phyloP scores from a whole-genome alignment of 805 yeast genomes.

The Ogataea pini region DNA sequence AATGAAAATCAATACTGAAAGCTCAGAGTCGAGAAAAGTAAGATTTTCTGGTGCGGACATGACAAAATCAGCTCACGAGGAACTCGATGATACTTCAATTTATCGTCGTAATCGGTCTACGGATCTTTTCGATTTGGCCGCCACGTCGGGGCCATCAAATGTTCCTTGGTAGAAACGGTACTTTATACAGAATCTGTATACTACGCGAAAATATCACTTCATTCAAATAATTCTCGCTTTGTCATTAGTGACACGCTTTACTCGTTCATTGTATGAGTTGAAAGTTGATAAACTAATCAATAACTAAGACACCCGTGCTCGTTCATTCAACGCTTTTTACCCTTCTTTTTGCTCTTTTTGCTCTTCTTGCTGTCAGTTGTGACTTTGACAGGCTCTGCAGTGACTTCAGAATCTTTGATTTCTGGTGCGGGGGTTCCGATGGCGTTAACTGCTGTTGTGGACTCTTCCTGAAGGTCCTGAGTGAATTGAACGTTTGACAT shows the following conservation, averaged over 20 bases:
- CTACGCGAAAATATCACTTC: neutral
- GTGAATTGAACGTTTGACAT: constrained; percentile 25
- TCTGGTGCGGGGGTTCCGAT: constrained; percentile 10
- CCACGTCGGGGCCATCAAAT: constrained; percentile 5
- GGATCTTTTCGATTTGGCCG: constrained; percentile 7
- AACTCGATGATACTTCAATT: constrained; percentile 13
- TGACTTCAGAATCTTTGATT: neutral
- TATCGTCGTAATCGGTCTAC: constrained; percentile 15
- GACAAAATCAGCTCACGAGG: neutral
- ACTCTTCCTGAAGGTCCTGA: constrained; percentile 17
- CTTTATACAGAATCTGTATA: constrained; percentile 7
- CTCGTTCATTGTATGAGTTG: too few relatives aligned
- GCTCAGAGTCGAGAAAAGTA: constrained; percentile 1
- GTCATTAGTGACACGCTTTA: too few relatives aligned
- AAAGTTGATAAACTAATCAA: neutral
- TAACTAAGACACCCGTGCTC: neutral
- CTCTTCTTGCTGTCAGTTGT: constrained; percentile 10
- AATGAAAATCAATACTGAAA: neutral
- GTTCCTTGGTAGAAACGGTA: constrained; percentile 16
- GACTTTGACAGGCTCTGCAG: neutral
- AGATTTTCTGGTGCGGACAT: neutral
- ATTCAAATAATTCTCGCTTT: too few relatives aligned
- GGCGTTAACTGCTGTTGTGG: neutral
- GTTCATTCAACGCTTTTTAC: constrained; percentile 23
- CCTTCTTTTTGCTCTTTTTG: constrained; percentile 27